These are phyloP conservation scores for Monosporascus ibericus DNA, from an alignment of 2,329 filamentous ascomycete genomes.

Conservation along the genomic window DNA sequence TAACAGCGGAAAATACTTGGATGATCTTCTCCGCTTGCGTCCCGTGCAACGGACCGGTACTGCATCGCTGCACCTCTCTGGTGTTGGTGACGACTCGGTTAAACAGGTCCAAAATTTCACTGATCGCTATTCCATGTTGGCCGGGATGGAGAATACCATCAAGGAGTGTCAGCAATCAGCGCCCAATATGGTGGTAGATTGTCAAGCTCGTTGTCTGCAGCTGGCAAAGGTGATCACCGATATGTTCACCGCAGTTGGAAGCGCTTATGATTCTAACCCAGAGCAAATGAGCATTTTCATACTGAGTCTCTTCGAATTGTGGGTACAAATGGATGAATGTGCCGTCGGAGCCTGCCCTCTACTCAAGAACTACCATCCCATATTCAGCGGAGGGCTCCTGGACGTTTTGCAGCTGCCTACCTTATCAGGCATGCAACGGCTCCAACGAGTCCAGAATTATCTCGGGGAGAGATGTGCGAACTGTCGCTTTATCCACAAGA, in stretches of 20 bases:
- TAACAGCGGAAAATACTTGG: slow-evolving; percentile 33
- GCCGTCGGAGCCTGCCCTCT: slow-evolving; percentile 38
- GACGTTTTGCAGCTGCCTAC: slow-evolving; percentile 48
- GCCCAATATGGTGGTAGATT: not conserved
- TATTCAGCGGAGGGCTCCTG: slow-evolving; percentile 42
- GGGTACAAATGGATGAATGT: slow-evolving; percentile 49
- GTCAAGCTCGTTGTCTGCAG: slow-evolving; percentile 8
- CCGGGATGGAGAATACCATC: slow-evolving; percentile 7
- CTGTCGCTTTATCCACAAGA: slow-evolving; percentile 25
- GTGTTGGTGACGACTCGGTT: slow-evolving; percentile 12
- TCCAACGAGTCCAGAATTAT: slow-evolving; percentile 44
- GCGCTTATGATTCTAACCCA: slow-evolving; percentile 35
- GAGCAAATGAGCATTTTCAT: slow-evolving; percentile 47
- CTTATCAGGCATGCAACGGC: slow-evolving; percentile 40
- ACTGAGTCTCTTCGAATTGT: slow-evolving; percentile 50
- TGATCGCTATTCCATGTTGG: slow-evolving; percentile 9
- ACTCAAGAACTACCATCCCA: slow-evolving; percentile 44
- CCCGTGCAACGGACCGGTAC: not conserved
- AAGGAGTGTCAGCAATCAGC: not conserved
- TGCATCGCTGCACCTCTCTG: slow-evolving; percentile 12
- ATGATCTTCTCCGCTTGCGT: slow-evolving; percentile 7
- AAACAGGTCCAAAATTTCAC: slow-evolving; percentile 18
- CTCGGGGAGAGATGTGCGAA: slow-evolving; percentile 30
- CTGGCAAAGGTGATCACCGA: slow-evolving; percentile 27
- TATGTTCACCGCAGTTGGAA: slow-evolving; percentile 27